Base-by-base conservation (phyloP, 2,329 filamentous ascomycete genomes). In the Paramyrothecium roridum region DNA sequence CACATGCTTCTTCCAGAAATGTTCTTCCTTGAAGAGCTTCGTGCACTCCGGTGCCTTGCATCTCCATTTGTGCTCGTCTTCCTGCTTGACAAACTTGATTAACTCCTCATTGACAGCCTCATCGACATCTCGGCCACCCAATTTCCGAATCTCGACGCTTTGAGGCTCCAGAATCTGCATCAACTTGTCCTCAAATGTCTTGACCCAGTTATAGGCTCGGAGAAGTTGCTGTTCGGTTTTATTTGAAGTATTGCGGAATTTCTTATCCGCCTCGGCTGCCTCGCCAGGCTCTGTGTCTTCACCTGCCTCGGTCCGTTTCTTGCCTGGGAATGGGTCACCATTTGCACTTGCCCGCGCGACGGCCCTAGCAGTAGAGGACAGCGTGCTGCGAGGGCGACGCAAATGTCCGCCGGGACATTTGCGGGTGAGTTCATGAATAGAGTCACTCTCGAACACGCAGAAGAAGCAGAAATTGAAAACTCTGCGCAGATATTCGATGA, bases 391-490 rank as follows among this genome's bases (percentile, higher is more conserved):
- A 43, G 95, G 95, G 50, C 95, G 88, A 59, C 95, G 91, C 58
- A 99, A 85, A 78, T 99, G 95, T n/a, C 95, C 95, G 46, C 95
- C 95, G 23, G 95, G 92, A 65, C 95, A 99, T 75, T 99, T 98
- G 57, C 95, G 87, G 45, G 91, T 93, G 61, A 99, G 80, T 74
- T 99, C 95, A 67, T 99, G 95, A 21, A 98, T 88, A 0, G 93
- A 98, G 72, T 99, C 95, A 67, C 92, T 95, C 74, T 99, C 95
- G 63, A 99, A 98, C 6, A 99, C 96, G 71, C 95, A 99, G 78
- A 98, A 99, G 80, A 99, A 97, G 78, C 95, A 99, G 76, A 99
- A 98, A 75, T 95, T 97, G 81, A 96, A 96, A 52, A 99, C 95
- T 17, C 95, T 88, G 52, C 95, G 91, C 57, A 99, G 82, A 70